Evolutionary conservation across 306 rosid species (phyloP).

Genomic region (Adenanthera pavonina): DNA sequence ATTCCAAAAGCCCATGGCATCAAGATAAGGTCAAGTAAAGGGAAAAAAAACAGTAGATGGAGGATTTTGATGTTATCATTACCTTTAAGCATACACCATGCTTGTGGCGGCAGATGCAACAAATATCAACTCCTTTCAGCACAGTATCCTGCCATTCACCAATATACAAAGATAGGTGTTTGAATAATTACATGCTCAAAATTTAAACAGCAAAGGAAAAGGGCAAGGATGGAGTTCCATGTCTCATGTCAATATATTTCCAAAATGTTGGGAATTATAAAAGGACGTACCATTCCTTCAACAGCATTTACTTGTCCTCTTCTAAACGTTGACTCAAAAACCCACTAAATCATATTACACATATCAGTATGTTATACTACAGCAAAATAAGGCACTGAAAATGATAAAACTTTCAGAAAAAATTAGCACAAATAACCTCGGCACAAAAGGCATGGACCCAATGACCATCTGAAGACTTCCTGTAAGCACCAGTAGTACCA

Average conservation of each 20-base stretch:
- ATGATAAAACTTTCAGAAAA: slow-evolving; percentile 6
- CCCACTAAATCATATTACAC: slow-evolving; percentile 66
- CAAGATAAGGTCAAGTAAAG: slow-evolving; percentile 1
- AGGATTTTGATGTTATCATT: slow-evolving; percentile 11
- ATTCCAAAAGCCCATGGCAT: slow-evolving; percentile 8
- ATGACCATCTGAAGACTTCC: slow-evolving; percentile 89
- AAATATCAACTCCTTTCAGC: slow-evolving; percentile 64
- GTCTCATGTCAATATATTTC: background rate
- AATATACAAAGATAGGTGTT: slow-evolving; percentile 9
- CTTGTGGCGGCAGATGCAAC: slow-evolving; percentile 76
- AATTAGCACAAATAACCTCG: slow-evolving; percentile 60
- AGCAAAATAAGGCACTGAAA: slow-evolving; percentile 16
- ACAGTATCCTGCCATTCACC: slow-evolving; percentile 64
- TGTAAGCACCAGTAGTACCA: slow-evolving; percentile 90
- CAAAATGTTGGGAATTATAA: slow-evolving; percentile 5
- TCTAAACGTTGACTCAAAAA: slow-evolving; percentile 80
- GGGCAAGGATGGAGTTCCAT: slow-evolving; percentile 16
- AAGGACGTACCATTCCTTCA: slow-evolving; percentile 85
- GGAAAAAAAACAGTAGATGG: background rate
- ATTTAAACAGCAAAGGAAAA: background rate
- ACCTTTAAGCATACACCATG: slow-evolving; percentile 93
- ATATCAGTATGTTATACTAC: slow-evolving; percentile 14
- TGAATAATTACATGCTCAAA: slow-evolving; percentile 14
- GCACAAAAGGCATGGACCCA: slow-evolving; percentile 99
- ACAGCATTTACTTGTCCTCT: slow-evolving; percentile 82